phyloP scores from a whole-genome alignment of 768 basidiomycete genomes.

The Ramaria rubella region DNA sequence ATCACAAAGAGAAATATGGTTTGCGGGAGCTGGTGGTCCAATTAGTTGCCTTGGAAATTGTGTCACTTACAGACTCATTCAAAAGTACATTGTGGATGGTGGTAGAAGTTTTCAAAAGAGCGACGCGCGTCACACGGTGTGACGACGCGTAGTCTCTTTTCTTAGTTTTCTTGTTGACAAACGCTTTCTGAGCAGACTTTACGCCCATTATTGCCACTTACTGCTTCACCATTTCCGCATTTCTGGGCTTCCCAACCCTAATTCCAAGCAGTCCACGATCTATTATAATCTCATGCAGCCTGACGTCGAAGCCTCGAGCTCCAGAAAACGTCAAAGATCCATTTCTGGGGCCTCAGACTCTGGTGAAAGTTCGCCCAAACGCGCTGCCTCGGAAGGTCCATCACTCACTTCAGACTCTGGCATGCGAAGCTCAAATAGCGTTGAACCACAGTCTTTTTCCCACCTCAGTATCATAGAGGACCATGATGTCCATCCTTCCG shows the following conservation, averaged over 20 bases:
- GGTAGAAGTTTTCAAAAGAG: background rate
- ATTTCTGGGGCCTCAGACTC: slow-evolving; percentile 19
- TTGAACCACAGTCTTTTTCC: slow-evolving; percentile 12
- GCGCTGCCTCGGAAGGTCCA: slow-evolving; percentile 65
- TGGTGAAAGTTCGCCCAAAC: slow-evolving; percentile 55
- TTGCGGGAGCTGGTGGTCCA: background rate
- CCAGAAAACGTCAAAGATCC: slow-evolving; percentile 26
- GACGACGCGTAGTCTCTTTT: slow-evolving; percentile 7
- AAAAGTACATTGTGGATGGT: background rate
- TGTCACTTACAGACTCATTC: background rate
- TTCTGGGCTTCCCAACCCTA: background rate
- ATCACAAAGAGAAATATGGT: background rate
- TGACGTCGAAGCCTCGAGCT: background rate
- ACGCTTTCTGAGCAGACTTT: background rate
- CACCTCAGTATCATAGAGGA: slow-evolving; percentile 25
- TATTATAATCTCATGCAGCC: background rate
- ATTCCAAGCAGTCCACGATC: background rate
- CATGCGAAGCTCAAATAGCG: slow-evolving; percentile 28
- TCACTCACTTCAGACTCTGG: slow-evolving; percentile 33
- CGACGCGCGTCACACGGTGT: slow-evolving; percentile 5
- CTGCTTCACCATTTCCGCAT: background rate
- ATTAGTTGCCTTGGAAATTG: background rate
- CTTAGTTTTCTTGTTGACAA: background rate
- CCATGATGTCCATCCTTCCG: slow-evolving; percentile 53
- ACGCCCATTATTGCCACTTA: slow-evolving; percentile 1